Evolutionary conservation across 192 early-diverging fungal genomes (phyloP).

Genomic region (Mortierella hygrophila): DNA sequence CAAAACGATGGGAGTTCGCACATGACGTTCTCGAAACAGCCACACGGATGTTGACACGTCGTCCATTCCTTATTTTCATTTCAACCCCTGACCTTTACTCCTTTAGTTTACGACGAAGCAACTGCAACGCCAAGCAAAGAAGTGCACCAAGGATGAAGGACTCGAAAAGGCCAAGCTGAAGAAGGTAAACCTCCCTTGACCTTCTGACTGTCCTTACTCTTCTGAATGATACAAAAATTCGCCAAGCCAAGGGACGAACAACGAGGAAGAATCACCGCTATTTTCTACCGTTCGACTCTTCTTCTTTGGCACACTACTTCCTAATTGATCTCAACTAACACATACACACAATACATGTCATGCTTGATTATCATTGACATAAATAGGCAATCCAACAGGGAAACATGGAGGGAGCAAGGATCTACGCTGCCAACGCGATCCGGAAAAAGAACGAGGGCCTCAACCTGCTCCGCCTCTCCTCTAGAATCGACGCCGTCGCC

Average conservation of each 20-base stretch:
- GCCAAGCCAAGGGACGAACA: not conserved
- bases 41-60: not conserved
- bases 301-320: not conserved
- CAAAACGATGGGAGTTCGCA: no score
- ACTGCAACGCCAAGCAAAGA: conserved; percentile 87
- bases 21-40: not conserved
- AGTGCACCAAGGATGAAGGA: conserved; percentile 87
- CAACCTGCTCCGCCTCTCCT: conserved; percentile 88
- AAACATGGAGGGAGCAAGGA: conserved; percentile 92
- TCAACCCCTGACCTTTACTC: not conserved
- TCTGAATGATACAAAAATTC: not conserved
- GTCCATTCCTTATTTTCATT: not conserved
- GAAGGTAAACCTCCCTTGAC: conserved; percentile 66
- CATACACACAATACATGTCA: not conserved
- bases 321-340: conserved; percentile 3
- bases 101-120: conserved; percentile 93
- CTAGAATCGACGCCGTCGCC: conserved; percentile 93
- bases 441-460: conserved; percentile 96
- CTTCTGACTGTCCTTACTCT: not conserved
- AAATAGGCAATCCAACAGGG: conserved; percentile 90
- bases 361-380: not conserved
- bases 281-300: not conserved
- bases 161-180: conserved; percentile 89
- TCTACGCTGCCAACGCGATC: conserved; percentile 96
- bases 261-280: not conserved